Evolutionary conservation across 306 rosid genomes (phyloP), one percentile per base, ranked within the genome.

Genomic region (Dryas octopetala): DNA sequence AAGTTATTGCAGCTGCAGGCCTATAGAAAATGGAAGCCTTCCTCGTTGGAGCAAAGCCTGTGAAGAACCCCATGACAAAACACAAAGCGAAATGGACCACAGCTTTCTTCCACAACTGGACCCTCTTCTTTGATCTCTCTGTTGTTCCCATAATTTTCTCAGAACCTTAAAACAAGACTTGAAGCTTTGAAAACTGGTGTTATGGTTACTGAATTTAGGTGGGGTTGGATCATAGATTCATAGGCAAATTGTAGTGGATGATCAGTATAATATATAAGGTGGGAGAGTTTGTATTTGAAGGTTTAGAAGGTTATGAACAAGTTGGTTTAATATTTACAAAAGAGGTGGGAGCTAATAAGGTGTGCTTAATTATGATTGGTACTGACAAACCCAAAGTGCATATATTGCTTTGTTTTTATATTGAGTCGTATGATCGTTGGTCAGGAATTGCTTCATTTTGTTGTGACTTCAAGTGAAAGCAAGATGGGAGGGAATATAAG

Each of bases 21-120:
- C 50, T 75, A 5, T 82, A 62, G 70, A 79, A 82, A 8, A 80
- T 23, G 44, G 87, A 88, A 78, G 83, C 74, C 61, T 89, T 90
- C 51, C 91, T 91, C 15, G 97, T 76, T 63, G 97, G 97, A 84
- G 96, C 92, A 58, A 95, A 87, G 43, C 98, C 98, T 11, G 97
- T 86, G 69, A 95, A 91, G 77, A 95, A 90, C 23, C 98, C 98
- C 91, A 90, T 87, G 9, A 89, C 86, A 78, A 95, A 95, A 76
- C 98, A 95, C 12, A 95, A 69, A 74, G 89, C 86, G 74, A 95
- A 95, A 74, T 95, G 98, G 62, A 86, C 85, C 45, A 88, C 83
- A 57, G 96, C 98, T 75, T 87, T 90, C 79, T 91, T 91, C 93
- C 97, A 95, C 61, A 90, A n/a, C 40, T 81, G 98, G 52, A 73